These are phyloP conservation scores for Podospora anserina DNA, from an alignment of 495 filamentous ascomycete species.

Conservation along the genomic window DNA sequence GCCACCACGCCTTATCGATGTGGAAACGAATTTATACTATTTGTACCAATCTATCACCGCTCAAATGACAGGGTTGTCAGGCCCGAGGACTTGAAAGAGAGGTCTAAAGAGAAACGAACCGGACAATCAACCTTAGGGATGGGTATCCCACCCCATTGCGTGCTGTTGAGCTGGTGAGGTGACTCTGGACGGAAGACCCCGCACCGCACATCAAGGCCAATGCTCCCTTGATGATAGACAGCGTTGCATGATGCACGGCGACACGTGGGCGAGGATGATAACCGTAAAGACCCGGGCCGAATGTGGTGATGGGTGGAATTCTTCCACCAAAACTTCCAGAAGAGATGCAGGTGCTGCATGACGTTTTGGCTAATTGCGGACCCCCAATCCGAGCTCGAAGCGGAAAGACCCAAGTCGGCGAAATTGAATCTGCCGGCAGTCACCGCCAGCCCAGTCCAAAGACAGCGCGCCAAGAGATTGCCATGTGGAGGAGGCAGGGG, in stretches of 20 bases:
- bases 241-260: neutral
- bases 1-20: neutral
- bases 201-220: neutral
- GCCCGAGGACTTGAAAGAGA: too few species aligned
- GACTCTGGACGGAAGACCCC: neutral
- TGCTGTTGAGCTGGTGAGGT: too few species aligned
- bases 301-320: neutral
- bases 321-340: conserved; percentile 14
- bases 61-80: too few species aligned
- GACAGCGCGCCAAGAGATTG: neutral
- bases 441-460: conserved; percentile 1
- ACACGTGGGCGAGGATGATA: neutral
- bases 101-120: too few species aligned
- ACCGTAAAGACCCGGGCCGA: neutral
- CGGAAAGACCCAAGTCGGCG: neutral
- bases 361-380: conserved; percentile 6
- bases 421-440: conserved; percentile 4
- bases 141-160: too few species aligned
- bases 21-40: too few species aligned
- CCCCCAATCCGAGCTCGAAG: conserved; percentile 2
- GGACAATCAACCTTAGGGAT: too few species aligned
- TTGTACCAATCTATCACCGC: too few species aligned
- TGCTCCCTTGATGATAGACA: too few species aligned
- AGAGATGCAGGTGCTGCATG: neutral
- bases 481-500: conserved; percentile 4